These are phyloP conservation scores for Carex pumila DNA, from an alignment of 176 grass and related monocot species.

Conservation along the genomic window DNA sequence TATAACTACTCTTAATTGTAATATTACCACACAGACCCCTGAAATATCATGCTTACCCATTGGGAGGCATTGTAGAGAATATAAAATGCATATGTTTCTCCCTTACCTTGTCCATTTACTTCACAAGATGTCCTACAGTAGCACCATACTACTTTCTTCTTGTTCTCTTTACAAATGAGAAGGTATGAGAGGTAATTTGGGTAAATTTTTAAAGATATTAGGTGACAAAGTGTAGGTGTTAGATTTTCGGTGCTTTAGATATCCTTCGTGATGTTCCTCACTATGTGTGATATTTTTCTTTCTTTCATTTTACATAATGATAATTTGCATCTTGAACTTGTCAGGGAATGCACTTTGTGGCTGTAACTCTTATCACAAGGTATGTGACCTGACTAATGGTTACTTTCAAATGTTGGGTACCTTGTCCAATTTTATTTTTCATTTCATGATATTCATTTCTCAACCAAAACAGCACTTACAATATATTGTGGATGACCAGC, in stretches of 20 bases:
- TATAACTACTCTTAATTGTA: background rate
- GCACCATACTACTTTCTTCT: background rate
- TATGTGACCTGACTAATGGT: conserved; percentile 1
- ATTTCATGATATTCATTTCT: background rate
- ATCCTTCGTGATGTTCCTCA: background rate
- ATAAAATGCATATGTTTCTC: background rate
- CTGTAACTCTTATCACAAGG: conserved; percentile 48
- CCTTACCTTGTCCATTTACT: background rate
- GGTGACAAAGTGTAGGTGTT: background rate
- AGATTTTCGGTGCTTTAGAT: background rate
- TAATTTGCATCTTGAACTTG: background rate
- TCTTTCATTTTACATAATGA: background rate
- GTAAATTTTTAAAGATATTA: background rate
- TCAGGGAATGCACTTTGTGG: conserved; percentile 58
- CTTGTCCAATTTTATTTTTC: background rate
- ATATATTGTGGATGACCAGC: background rate
- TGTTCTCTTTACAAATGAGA: background rate
- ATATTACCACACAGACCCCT: background rate
- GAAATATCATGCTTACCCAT: background rate
- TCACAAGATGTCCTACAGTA: background rate
- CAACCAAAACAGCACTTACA: background rate
- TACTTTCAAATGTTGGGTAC: background rate
- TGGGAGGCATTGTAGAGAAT: background rate
- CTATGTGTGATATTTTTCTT: background rate
- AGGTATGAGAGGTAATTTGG: background rate